Evolutionary conservation across 2,329 filamentous ascomycete species (phyloP), one percentile per base, ranked within the genome.

Genomic region (Colletotrichum sp.): DNA sequence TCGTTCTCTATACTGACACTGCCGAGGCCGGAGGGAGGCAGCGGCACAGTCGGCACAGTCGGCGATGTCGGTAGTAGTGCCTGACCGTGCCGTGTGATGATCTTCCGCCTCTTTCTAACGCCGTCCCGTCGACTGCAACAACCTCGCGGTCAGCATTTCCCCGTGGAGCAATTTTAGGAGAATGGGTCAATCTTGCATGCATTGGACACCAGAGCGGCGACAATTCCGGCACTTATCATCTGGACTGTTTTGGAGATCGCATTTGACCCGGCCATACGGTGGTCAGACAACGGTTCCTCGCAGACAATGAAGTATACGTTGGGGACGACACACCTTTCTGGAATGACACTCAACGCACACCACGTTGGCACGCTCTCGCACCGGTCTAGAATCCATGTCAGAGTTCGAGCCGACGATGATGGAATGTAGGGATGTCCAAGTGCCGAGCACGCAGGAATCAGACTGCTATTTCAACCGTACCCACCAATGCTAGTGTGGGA

Each of bases 401-500:
- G 9, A 44, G 39, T 44, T 44, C 39, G 18, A n/a, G 0, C 18
- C 39, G 5, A 44, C 0, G 0, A n/a, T n/a, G 39, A n/a, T 44
- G 39, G 1, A 44, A 44, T 44, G 5, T 44, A 44, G 39, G 39
- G 39, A 10, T 44, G 18, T n/a, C 18, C 9, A 44, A 44, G 18
- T 44, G 39, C 39, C 39, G 18, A 10, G 9, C 0, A 10, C 18
- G 39, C 18, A 44, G 39, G 39, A 44, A 44, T n/a, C 39, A 44
- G 18, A 44, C 18, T 44, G 39, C 5, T n/a, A 44, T 44, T n/a
- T 44, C 18, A 44, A n/a, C 0, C 18, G 18, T n/a, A 0, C 18
- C 39, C 39, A 44, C 39, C 18, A 44, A 12, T n/a, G 0, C 18
- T 44, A 44, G 18, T n/a, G 39, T 0, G 39, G 39, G 39, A 44